Evolutionary conservation across 164 flowering plant genomes (phyloP), one percentile per base, ranked within the genome.

Genomic region (Berberis vulgaris): DNA sequence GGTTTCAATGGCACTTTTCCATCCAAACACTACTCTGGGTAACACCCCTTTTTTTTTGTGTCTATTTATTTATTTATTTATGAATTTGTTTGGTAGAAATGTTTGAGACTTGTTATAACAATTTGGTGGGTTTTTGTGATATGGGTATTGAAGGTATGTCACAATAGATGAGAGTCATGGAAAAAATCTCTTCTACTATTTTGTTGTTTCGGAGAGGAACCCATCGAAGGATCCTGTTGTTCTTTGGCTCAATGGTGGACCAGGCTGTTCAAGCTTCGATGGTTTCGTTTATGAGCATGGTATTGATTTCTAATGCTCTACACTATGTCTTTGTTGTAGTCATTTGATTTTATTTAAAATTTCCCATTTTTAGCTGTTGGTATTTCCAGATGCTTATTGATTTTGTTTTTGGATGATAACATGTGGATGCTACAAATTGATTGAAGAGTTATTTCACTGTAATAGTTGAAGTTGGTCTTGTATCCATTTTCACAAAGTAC

Each of bases 191-290:
- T 94, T 73, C 71, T 91, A 94, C 70, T 94, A 94, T 49, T 87
- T 87, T 60, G 84, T 90, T 12, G 81, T 64, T 61, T 94, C 98
- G 0, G 97, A 94, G 63, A 72, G 87, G 61, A 83, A 80, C 44
- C 86, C 95, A 39, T 68, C 83, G 0, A 67, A 82, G 73, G 97
- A 88, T 71, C 97, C 93, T 41, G 82, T 94, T 65, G 98, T 94
- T 54, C 75, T 94, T 8, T 94, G 98, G 98, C 92, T 94, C 42
- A 94, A 94, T 79, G 98, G 98, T 39, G 98, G 97, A 43, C 98
- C 97, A 1, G 96, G 97, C 4, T 94, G 98, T 77, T 94, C 98
- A 10, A 94, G 98, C 81, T 88, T 94, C 61, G 97, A 94, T 70
- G 98, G 97, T 0, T 94, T 94, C 53, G 83, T 94, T 2, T 94